A percentile compares a stretch with the other conserved stretches of the same genome.
Evolutionary conservation across 2,329 filamentous ascomycete genomes (phyloP).

Genomic region (Claviceps capensis): DNA sequence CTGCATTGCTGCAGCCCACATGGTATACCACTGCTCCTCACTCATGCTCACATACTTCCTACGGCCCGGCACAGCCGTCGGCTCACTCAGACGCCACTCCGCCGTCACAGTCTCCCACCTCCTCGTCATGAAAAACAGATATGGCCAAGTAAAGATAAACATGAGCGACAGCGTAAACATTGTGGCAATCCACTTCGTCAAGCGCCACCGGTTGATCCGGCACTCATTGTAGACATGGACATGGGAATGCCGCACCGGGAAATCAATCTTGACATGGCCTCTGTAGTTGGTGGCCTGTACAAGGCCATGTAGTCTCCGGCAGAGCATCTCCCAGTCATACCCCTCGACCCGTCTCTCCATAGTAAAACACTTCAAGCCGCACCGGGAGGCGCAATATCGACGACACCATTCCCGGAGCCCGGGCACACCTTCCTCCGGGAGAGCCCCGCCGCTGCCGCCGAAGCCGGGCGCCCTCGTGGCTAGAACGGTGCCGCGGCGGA

Average conservation of each 20-base stretch:
- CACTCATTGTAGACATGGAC: slow-evolving; percentile 52
- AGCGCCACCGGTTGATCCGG: slow-evolving; percentile 49
- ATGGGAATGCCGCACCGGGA: slow-evolving; percentile 41
- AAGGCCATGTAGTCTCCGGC: slow-evolving; percentile 37
- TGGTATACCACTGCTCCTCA: slow-evolving; percentile 47
- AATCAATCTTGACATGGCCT: slow-evolving; percentile 43
- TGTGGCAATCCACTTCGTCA: slow-evolving; percentile 48
- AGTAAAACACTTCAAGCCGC: slow-evolving; percentile 42
- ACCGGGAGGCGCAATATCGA: slow-evolving; percentile 45
- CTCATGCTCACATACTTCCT: slow-evolving; percentile 39
- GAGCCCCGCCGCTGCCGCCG: slow-evolving; percentile 13
- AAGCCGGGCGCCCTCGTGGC: slow-evolving; percentile 35
- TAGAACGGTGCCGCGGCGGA: slow-evolving; percentile 50
- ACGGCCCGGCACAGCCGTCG: slow-evolving; percentile 14
- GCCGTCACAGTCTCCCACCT: slow-evolving; percentile 50
- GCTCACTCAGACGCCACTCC: slow-evolving; percentile 36
- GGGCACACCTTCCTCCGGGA: slow-evolving; percentile 18
- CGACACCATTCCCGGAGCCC: slow-evolving; percentile 50
- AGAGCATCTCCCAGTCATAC: slow-evolving; percentile 43
- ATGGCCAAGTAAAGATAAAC: slow-evolving; percentile 59
- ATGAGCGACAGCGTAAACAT: slow-evolving; percentile 53
- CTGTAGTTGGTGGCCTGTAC: slow-evolving; percentile 54
- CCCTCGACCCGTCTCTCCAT: slow-evolving; percentile 41
- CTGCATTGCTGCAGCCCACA: slow-evolving; percentile 47
- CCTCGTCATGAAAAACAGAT: slow-evolving; percentile 52